Percentiles rank a stretch among this genome's conserved stretches.
Conservation (phyloP, 371 early-diverging fungal species). For the Sporodiniella umbellata region DNA sequence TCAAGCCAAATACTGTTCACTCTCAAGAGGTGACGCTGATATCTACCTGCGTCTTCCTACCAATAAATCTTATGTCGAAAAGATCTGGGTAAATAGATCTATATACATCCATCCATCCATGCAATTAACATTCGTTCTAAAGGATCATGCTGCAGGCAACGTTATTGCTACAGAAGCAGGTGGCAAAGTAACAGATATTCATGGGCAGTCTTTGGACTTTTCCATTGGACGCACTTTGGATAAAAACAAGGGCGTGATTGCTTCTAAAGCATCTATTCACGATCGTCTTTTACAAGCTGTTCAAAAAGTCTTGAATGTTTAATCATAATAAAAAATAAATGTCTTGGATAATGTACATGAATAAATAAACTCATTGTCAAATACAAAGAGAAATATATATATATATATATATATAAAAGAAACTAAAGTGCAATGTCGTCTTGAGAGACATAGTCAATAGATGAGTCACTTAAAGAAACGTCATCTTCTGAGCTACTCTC, state of each 20-base stretch:
- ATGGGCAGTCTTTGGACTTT: slow-evolving; percentile 87
- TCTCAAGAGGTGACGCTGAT: slow-evolving; percentile 89
- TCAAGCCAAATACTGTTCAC: slow-evolving; percentile 90
- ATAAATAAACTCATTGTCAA: too few relatives aligned
- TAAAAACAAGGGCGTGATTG: slow-evolving; percentile 88
- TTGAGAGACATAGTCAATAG: too few relatives aligned
- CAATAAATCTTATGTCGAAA: slow-evolving; percentile 81
- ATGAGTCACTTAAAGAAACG: too few relatives aligned
- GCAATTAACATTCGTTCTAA: slow-evolving; percentile 1
- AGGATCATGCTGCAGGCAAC: slow-evolving; percentile 95
- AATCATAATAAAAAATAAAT: slow-evolving; percentile 15
- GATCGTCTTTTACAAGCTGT: slow-evolving; percentile 65
- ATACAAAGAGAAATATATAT: too few relatives aligned
- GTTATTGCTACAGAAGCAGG: slow-evolving; percentile 94
- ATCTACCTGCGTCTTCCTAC: slow-evolving; percentile 89
- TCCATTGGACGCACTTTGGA: slow-evolving; percentile 80
- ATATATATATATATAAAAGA: too few relatives aligned
- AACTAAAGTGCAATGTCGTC: too few relatives aligned
- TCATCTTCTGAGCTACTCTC: too few relatives aligned
- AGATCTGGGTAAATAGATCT: slow-evolving; percentile 83
- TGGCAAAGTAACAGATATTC: slow-evolving; percentile 83
- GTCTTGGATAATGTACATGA: too few relatives aligned
- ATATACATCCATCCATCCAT: too few relatives aligned
- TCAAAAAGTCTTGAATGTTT: slow-evolving; percentile 48
- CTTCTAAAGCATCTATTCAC: slow-evolving; percentile 68